Percentiles rank a stretch among this genome's conserved stretches.
Evolutionary conservation across 2,329 filamentous ascomycete species (phyloP).

Genomic region (Stromatinia cepivora): DNA sequence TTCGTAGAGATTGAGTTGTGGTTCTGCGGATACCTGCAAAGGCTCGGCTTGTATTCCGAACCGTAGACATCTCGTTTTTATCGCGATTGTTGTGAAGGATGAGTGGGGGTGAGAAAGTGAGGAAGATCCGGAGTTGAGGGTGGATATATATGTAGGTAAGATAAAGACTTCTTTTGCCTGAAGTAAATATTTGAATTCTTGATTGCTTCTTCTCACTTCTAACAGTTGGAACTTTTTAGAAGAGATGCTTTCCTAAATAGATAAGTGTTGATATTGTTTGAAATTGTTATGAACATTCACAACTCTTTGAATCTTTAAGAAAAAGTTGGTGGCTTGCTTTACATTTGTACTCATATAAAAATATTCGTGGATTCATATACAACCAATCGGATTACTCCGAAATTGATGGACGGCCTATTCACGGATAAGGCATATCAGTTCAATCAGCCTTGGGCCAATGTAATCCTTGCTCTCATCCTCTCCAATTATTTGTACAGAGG

Average conservation of each 20-base stretch:
- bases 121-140: slow-evolving; percentile 11
- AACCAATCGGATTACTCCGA: slow-evolving; percentile 23
- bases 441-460: neutral
- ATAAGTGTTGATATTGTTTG: neutral
- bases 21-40: slow-evolving; percentile 23
- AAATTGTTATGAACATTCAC: neutral
- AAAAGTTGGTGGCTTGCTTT: neutral
- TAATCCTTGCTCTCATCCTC: slow-evolving; percentile 7
- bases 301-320: neutral
- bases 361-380: slow-evolving; percentile 6
- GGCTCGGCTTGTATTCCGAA: slow-evolving; percentile 21
- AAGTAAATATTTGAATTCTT: neutral
- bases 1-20: slow-evolving; percentile 25
- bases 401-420: neutral
- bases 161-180: slow-evolving; percentile 15
- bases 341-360: slow-evolving; percentile 18
- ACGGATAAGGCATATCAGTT: slow-evolving; percentile 18
- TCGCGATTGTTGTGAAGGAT: neutral
- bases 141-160: slow-evolving; percentile 12
- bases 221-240: neutral
- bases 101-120: slow-evolving; percentile 6
- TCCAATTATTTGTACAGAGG: slow-evolving; percentile 5
- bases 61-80: slow-evolving; percentile 28
- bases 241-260: neutral
- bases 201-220: neutral